Percentiles rank a stretch among this genome's conserved stretches.
phyloP scores from a whole-genome alignment of 2,329 filamentous ascomycete species.

The Hypoxylon sp. region DNA sequence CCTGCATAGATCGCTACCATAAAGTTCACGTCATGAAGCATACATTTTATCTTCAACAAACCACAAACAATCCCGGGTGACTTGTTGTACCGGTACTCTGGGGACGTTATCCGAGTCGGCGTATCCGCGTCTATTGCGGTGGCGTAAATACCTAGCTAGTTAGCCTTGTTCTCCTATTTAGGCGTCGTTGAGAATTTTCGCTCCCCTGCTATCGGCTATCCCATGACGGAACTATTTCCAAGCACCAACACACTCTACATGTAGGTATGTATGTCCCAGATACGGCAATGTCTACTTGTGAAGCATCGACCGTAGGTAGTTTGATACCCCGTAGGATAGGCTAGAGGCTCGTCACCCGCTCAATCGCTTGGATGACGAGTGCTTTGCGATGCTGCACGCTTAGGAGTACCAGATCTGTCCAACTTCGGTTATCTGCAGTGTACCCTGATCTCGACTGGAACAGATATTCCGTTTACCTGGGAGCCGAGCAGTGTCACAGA shows the following conservation, averaged over 20 bases:
- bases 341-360: slow-evolving; percentile 31
- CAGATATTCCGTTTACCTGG: slow-evolving; percentile 52
- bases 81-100: slow-evolving; percentile 8
- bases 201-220: slow-evolving; percentile 1
- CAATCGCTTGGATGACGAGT: slow-evolving; percentile 46
- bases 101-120: slow-evolving; percentile 19
- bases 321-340: slow-evolving; percentile 12
- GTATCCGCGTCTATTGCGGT: slow-evolving; percentile 13
- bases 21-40: slow-evolving; percentile 24
- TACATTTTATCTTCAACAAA: slow-evolving; percentile 16
- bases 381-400: slow-evolving; percentile 54
- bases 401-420: slow-evolving; percentile 54
- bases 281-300: neutral
- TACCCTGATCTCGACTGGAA: slow-evolving; percentile 52
- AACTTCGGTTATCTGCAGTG: slow-evolving; percentile 56
- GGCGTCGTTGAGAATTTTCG: neutral
- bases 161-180: neutral
- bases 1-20: slow-evolving; percentile 7
- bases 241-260: neutral
- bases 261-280: neutral
- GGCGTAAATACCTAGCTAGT: neutral
- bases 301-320: slow-evolving; percentile 19
- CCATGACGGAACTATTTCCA: slow-evolving; percentile 10
- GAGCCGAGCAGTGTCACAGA: slow-evolving; percentile 49
- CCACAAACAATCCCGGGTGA: slow-evolving; percentile 1